Conservation (phyloP, 106 monocot species). For the Vanilla planifolia region DNA sequence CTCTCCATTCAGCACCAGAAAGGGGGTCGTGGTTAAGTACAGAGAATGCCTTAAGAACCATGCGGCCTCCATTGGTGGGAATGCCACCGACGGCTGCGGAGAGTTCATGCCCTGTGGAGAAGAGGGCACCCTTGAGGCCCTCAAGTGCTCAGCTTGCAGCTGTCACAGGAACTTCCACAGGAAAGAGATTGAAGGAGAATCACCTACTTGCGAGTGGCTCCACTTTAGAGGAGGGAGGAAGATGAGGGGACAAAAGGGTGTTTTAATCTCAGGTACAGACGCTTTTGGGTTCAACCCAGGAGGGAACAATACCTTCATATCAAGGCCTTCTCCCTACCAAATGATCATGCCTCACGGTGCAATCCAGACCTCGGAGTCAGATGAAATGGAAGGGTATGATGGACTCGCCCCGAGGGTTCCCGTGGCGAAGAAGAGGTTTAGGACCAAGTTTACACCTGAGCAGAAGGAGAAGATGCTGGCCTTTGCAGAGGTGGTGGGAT, state of each 20-base stretch:
- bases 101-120: conserved; percentile 95
- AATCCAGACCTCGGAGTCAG: conserved; percentile 62
- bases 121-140: conserved; percentile 68
- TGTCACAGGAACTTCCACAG: conserved; percentile 93
- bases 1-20: conserved; percentile 4
- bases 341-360: conserved; percentile 75
- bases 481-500: conserved; percentile 77
- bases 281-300: conserved; percentile 13
- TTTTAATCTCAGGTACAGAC: neutral
- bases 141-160: conserved; percentile 75
- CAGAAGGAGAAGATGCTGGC: conserved; percentile 92
- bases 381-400: conserved; percentile 45
- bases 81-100: conserved; percentile 77
- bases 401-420: conserved; percentile 5
- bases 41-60: conserved; percentile 89
- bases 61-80: conserved; percentile 77
- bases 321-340: conserved; percentile 28
- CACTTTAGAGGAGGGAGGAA: conserved; percentile 13
- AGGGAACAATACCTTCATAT: conserved; percentile 12
- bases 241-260: conserved; percentile 5
- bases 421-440: conserved; percentile 66
- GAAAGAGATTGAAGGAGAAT: conserved; percentile 56
- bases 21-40: conserved; percentile 35
- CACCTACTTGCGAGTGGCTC: conserved; percentile 1
- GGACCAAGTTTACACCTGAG: conserved; percentile 84